These are phyloP conservation scores for Chalciporus pseudorubinellus DNA, from an alignment of 768 basidiomycete genomes.

Conservation along the genomic window DNA sequence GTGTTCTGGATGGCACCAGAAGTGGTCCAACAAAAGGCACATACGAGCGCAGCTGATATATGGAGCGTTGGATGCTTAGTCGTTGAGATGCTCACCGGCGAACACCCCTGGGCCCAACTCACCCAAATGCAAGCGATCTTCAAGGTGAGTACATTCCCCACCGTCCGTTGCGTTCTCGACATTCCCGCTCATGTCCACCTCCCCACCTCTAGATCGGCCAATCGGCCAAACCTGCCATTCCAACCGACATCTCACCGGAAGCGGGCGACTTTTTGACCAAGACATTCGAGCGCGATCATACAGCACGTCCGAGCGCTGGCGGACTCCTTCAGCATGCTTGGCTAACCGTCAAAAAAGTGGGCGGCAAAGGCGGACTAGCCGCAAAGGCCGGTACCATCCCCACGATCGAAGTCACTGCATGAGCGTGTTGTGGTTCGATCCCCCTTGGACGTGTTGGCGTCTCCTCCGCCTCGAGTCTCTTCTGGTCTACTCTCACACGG, in stretches of 20 bases:
- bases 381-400: conserved; percentile 19
- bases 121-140: conserved; percentile 99
- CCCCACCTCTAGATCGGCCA: conserved; percentile 75
- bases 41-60: conserved; percentile 91
- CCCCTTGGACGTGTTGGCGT: not conserved
- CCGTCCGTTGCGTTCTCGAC: not conserved
- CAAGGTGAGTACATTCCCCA: conserved; percentile 53
- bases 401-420: conserved; percentile 31
- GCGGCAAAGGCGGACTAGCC: conserved; percentile 19
- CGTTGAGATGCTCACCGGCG: conserved; percentile 95
- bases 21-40: conserved; percentile 92
- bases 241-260: conserved; percentile 86
- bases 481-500: too few relatives aligned
- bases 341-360: conserved; percentile 46
- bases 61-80: conserved; percentile 96
- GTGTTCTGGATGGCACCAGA: conserved; percentile 99
- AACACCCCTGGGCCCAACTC: conserved; percentile 93
- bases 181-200: not conserved
- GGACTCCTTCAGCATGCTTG: conserved; percentile 76
- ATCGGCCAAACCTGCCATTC: conserved; percentile 81
- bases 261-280: conserved; percentile 82
- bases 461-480: too few relatives aligned
- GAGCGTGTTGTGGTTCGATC: not conserved
- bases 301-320: conserved; percentile 73
- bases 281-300: conserved; percentile 85